phyloP scores from a whole-genome alignment of 1,139 yeast genomes.

The Kurtzmaniella quercitrusa region DNA sequence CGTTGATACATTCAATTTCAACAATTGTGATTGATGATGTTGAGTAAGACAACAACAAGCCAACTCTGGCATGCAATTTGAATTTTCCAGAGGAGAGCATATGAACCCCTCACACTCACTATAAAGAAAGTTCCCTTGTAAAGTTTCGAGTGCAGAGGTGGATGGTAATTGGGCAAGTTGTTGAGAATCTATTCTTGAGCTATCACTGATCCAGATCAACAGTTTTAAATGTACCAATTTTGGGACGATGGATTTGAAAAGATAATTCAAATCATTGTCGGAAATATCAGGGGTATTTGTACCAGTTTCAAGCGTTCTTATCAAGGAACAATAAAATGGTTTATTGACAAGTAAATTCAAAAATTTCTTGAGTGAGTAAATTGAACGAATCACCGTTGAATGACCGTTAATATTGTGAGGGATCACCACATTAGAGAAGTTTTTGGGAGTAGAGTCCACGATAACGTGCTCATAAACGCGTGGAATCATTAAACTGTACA shows the following conservation, averaged over 20 bases:
- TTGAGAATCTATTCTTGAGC: constrained; percentile 13
- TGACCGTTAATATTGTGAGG: constrained; percentile 4
- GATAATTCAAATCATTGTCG: constrained; percentile 18
- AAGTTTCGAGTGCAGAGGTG: constrained; percentile 8
- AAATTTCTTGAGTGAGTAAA: constrained; percentile 19
- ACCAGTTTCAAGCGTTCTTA: constrained; percentile 15
- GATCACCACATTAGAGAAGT: constrained; percentile 4
- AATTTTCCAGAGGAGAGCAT: background rate
- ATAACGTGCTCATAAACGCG: constrained; percentile 18
- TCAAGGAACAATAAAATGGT: constrained; percentile 12
- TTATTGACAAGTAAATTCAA: constrained; percentile 15
- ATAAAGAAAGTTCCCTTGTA: constrained; percentile 15
- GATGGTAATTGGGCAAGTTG: constrained; percentile 14
- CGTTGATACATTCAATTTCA: background rate
- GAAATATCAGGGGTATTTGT: constrained; percentile 25
- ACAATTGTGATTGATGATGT: constrained; percentile 3
- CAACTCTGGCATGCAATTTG: constrained; percentile 11
- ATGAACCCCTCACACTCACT: constrained; percentile 16
- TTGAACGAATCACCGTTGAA: constrained; percentile 9
- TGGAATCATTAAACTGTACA: constrained; percentile 15
- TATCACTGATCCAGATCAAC: constrained; percentile 20
- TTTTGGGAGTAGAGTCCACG: constrained; percentile 18
- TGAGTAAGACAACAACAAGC: constrained; percentile 6
- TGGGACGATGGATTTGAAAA: constrained; percentile 17
- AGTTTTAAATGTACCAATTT: constrained; percentile 16